Evolutionary conservation across 495 filamentous ascomycete genomes (phyloP), one percentile per base, ranked within the genome.

Genomic region (Podospora fimiseda): DNA sequence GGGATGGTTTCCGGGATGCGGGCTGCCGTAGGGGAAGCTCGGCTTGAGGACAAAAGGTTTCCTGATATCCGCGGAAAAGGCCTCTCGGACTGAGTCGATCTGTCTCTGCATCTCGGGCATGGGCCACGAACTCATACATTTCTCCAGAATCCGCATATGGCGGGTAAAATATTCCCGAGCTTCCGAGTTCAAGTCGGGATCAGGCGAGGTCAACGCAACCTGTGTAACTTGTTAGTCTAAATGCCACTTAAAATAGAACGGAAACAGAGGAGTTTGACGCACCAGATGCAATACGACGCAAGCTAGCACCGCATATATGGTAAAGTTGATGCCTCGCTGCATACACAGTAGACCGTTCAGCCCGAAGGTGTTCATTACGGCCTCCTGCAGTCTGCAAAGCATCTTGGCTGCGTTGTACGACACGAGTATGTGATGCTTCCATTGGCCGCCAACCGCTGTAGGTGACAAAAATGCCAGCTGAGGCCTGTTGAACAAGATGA

Each of bases 241-340:
- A n/a, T n/a, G n/a, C n/a, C n/a, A n/a, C n/a, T n/a, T n/a, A n/a
- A n/a, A n/a, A n/a, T n/a, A n/a, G n/a, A n/a, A n/a, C n/a, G n/a
- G n/a, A n/a, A n/a, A n/a, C n/a, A 11, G 27, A 33, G 27, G 27
- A 11, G 27, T 11, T 33, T 41, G 23, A 51, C 88, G 66, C 74
- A 98, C 93, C 71, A 98, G 70, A 71, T 98, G 94, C 52, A 98
- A 78, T 74, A 96, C 93, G 23, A 90, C 93, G 74, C 90, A 96
- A 11, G 89, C 95, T 36, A 98, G 74, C 22, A 96, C 79, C 39
- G 83, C 82, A 62, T 98, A 98, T 18, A 98, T 94, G 18, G 90
- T 89, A 65, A 95, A 96, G 71, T 90, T 95, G 60, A 96, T 89
- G 33, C 93, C 93, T 56, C 93, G 78, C 63, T 90, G 84, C 93